Evolutionary conservation across 2,329 filamentous ascomycete species (phyloP), one percentile per base, ranked within the genome.

Genomic region (Didymella lethalis): DNA sequence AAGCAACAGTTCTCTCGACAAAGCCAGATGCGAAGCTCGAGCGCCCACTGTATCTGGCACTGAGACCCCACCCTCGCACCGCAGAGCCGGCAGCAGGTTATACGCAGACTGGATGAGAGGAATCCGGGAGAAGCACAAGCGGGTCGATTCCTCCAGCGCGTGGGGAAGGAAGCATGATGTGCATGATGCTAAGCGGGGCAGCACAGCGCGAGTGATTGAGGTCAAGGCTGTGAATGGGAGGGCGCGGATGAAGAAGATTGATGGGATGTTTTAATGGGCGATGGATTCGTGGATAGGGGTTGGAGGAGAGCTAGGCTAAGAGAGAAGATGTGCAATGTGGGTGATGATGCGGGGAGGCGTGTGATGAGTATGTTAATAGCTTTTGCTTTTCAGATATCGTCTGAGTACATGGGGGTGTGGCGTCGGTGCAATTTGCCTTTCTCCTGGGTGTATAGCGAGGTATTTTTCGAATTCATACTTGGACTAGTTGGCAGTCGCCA

Each of bases 91-190:
- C 12, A 60, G 52, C 28, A 51, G 40, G 23, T 26, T 60, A 20
- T 60, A 60, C 28, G 52, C 52, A 1, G 57, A 60, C 28, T 52
- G 51, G 11, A 55, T 56, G 43, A 55, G 25, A 8, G 52, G 55
- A 18, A 43, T 60, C 8, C 29, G 43, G 18, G 52, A 51, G 36
- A 16, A 52, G 36, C 52, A 56, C 43, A 55, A 56, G 52, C 51
- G 18, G 8, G 18, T 14, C 1, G 52, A 55, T 18, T 29, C 40
- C 12, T 55, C 48, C 18, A 45, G 47, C 14, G 25, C 29, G 1
- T 31, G 36, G 6, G 7, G 14, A 2, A 11, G 44, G 32, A 40
- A 48, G 11, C 40, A 23, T 2, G 43, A 45, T 10, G 48, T 28
- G 2, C 48, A 49, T 18, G 16, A 28, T 16, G 3, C 20, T 31